Conservation (phyloP, 2,329 filamentous ascomycete genomes). For the Cytospora mali region DNA sequence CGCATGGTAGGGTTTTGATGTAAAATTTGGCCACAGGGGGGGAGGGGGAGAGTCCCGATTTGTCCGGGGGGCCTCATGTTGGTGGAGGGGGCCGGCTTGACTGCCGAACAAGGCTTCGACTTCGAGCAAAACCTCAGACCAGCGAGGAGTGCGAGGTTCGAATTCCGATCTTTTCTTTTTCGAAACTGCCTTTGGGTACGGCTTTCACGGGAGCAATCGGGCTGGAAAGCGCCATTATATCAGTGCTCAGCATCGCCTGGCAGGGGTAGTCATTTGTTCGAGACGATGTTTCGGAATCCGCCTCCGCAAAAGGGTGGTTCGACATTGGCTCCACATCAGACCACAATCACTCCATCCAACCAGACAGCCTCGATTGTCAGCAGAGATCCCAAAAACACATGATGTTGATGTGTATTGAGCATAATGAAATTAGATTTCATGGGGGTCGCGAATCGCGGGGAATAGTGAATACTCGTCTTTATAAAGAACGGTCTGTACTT, state of each 20-base stretch:
- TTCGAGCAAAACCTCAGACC: background rate
- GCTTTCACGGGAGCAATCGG: slow-evolving; percentile 15
- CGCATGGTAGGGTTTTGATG: too few species aligned
- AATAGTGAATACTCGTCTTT: background rate
- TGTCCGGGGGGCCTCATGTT: too few species aligned
- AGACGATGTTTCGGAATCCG: slow-evolving; percentile 6
- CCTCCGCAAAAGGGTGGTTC: slow-evolving; percentile 23
- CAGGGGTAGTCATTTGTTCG: background rate
- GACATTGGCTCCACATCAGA: slow-evolving; percentile 28
- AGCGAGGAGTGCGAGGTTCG: background rate
- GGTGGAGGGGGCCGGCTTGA: too few species aligned
- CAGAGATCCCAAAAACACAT: slow-evolving; percentile 25
- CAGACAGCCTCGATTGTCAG: slow-evolving; percentile 26
- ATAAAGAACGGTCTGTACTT: background rate
- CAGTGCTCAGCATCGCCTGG: background rate
- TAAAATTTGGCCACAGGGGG: too few species aligned
- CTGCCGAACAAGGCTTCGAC: background rate
- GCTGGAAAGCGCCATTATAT: slow-evolving; percentile 19
- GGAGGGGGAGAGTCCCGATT: background rate
- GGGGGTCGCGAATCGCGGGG: slow-evolving; percentile 12
- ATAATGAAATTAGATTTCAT: background rate
- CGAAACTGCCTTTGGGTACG: slow-evolving; percentile 8
- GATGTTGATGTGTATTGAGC: slow-evolving; percentile 16
- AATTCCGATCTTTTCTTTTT: slow-evolving; percentile 8
- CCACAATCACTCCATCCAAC: slow-evolving; percentile 27